A percentile compares a stretch with the other conserved stretches of the same genome.
Evolutionary conservation across 2,329 filamentous ascomycete species (phyloP).

Genomic region (Cytospora paraplurivora): DNA sequence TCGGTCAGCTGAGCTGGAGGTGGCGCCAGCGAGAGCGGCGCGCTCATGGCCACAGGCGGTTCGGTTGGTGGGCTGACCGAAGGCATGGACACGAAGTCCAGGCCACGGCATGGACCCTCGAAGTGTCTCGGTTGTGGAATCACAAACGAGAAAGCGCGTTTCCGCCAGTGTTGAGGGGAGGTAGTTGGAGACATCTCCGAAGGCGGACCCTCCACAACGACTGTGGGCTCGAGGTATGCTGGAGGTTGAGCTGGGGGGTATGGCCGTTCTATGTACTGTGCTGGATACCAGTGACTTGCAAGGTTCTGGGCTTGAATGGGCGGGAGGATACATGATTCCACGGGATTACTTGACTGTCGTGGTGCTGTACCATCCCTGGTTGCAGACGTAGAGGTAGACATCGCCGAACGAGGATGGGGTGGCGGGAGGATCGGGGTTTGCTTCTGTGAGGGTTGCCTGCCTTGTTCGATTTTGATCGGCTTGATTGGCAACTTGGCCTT

Average conservation of each 20-base stretch:
- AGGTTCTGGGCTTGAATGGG: slow-evolving; percentile 14
- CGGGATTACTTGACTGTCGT: not conserved
- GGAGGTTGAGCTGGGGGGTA: slow-evolving; percentile 14
- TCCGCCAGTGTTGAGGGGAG: slow-evolving; percentile 23
- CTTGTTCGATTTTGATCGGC: slow-evolving; percentile 5
- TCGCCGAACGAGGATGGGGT: slow-evolving; percentile 6
- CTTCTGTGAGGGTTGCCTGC: not conserved
- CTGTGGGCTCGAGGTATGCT: slow-evolving; percentile 21
- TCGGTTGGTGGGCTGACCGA: not conserved
- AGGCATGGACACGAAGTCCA: slow-evolving; percentile 18
- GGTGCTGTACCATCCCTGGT: not conserved
- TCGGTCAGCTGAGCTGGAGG: slow-evolving; percentile 12
- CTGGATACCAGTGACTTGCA: not conserved
- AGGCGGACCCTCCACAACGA: slow-evolving; percentile 21
- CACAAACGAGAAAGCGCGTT: slow-evolving; percentile 14
- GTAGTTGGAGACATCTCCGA: slow-evolving; percentile 25
- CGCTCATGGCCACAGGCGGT: not conserved
- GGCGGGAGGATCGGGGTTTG: slow-evolving; percentile 6
- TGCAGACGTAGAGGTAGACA: not conserved
- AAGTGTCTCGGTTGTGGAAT: slow-evolving; percentile 14
- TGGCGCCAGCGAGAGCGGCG: not conserved
- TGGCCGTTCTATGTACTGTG: not conserved
- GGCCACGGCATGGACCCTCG: slow-evolving; percentile 16
- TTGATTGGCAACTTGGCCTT: slow-evolving; percentile 6
- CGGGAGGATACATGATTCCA: slow-evolving; percentile 2